These are phyloP conservation scores for Beauveria varroae DNA, from an alignment of 2,329 filamentous ascomycete species.

Conservation along the genomic window DNA sequence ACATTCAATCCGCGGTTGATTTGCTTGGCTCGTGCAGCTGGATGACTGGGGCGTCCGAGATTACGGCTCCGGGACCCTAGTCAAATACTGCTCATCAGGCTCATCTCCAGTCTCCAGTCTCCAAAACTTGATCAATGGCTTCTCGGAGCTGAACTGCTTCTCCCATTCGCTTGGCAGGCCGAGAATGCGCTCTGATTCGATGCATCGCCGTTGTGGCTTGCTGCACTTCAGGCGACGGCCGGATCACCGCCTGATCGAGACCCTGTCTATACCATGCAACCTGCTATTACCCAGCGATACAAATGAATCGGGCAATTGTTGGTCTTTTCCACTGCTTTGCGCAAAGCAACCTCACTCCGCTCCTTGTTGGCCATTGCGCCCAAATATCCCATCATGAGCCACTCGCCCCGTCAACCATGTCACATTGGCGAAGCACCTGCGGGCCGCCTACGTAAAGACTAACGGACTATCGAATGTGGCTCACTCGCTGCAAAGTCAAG, in stretches of 20 bases:
- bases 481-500: no score
- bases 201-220: slow-evolving; percentile 5
- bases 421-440: neutral
- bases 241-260: neutral
- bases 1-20: neutral
- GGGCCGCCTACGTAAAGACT: neutral
- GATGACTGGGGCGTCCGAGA: neutral
- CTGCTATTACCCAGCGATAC: neutral
- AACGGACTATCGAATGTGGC: no score
- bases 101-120: neutral
- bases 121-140: neutral
- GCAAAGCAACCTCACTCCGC: neutral
- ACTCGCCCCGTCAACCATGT: neutral
- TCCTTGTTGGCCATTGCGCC: neutral
- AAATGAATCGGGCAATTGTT: neutral
- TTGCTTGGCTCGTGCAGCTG: slow-evolving; percentile 2
- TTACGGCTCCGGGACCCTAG: neutral
- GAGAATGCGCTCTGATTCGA: neutral
- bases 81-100: neutral
- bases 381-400: neutral
- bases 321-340: neutral
- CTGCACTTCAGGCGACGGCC: neutral
- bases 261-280: neutral
- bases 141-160: neutral
- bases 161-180: neutral